Percentiles rank a stretch among this genome's conserved stretches.
phyloP scores from a whole-genome alignment of 164 flowering plant genomes.

The Sedum album region DNA sequence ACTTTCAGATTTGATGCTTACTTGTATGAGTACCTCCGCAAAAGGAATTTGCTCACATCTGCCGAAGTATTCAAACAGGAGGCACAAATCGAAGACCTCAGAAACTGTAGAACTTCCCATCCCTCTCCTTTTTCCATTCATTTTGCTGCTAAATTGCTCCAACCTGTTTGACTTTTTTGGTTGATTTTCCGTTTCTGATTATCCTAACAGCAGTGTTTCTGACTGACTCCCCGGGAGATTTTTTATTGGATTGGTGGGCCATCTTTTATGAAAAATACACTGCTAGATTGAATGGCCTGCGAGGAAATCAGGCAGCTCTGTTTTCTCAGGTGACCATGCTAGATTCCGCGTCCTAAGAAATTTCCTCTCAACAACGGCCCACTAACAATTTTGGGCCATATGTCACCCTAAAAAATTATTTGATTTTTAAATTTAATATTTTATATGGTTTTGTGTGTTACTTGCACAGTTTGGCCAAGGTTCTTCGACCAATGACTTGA shows the following conservation, averaged over 20 bases:
- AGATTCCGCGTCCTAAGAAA: neutral
- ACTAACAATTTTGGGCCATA: neutral
- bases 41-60: conserved; percentile 1
- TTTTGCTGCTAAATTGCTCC: neutral
- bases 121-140: neutral
- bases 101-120: neutral
- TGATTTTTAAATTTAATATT: neutral
- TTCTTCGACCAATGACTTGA: neutral
- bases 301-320: neutral
- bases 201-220: neutral
- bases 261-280: neutral
- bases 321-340: neutral
- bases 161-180: neutral
- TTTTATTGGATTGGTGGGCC: conserved; percentile 6
- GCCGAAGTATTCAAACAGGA: neutral
- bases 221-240: neutral
- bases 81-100: neutral
- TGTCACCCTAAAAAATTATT: neutral
- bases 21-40: neutral
- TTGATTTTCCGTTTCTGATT: neutral
- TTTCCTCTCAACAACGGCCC: neutral
- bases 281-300: neutral
- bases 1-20: conserved; percentile 5
- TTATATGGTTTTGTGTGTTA: neutral
- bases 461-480: neutral